phyloP scores from a whole-genome alignment of 257 asterid genomes.

The Lycium barbarum region DNA sequence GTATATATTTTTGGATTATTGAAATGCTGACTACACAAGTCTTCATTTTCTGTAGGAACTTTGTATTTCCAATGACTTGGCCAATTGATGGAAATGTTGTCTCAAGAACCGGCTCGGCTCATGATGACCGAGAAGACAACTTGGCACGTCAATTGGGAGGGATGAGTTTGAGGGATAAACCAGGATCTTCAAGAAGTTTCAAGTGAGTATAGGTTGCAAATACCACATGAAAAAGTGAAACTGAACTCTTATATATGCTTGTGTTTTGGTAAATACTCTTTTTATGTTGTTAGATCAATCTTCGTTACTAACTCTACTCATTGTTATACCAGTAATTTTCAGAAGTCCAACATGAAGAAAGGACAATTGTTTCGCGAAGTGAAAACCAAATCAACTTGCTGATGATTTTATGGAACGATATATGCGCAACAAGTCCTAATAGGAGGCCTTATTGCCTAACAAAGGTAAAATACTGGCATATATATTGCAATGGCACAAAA shows the following conservation, averaged over 20 bases:
- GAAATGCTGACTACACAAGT: not conserved
- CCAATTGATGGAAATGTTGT: slow-evolving; percentile 19
- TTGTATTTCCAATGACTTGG: slow-evolving; percentile 41
- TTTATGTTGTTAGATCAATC: not conserved
- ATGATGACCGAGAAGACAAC: not conserved
- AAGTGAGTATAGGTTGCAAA: not conserved
- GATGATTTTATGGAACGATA: too few relatives aligned
- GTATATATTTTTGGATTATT: not conserved
- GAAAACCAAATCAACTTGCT: not conserved
- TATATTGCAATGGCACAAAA: too few relatives aligned
- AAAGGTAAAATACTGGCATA: too few relatives aligned
- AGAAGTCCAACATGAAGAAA: not conserved
- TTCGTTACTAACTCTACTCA: not conserved
- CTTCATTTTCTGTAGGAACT: slow-evolving; percentile 33
- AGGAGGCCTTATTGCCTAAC: too few relatives aligned
- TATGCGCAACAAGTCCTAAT: too few relatives aligned
- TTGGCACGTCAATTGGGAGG: slow-evolving; percentile 1
- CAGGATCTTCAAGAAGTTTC: not conserved
- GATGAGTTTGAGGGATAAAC: slow-evolving; percentile 10
- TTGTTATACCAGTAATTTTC: slow-evolving; percentile 14
- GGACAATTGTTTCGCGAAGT: not conserved
- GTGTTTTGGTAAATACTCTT: not conserved
- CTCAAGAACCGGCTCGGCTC: not conserved
- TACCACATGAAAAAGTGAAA: too few relatives aligned
- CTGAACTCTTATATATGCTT: too few relatives aligned